Base-by-base conservation (phyloP, 2,329 filamentous ascomycete species). In the Colletotrichum coccodes region DNA sequence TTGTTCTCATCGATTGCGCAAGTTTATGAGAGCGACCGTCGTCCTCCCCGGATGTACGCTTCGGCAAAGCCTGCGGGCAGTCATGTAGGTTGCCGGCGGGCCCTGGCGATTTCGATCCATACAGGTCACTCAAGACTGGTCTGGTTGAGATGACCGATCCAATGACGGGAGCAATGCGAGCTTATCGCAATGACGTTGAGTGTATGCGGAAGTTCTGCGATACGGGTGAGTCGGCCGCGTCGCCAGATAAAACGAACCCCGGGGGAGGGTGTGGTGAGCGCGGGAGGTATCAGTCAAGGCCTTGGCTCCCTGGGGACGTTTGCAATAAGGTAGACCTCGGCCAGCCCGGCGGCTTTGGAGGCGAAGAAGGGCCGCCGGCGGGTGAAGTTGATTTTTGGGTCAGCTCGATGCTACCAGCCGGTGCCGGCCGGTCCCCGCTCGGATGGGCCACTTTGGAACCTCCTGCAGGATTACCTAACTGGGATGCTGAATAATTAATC, bases 51-150 rank as follows among this genome's bases (percentile, higher is more conserved):
- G 47, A 54, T 38, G 49, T 50, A 32, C 40, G 36, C 38, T 44
- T 68, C 54, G 36, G 62, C 66, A 32, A 66, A 60, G 66, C 66
- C 66, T 68, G 46, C 66, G 66, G 65, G 66, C 66, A 60, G 40
- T 68, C 47, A 44, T 68, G 28, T 54, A 44, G 54, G 61, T 66
- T 47, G 66, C 66, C 66, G 66, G 54, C 66, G 66, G 66, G 38
- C 61, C n/a, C 42, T 42, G 23, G 44, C 28, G 18, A 50, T 36
- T 65, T 42, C 36, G 30, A n/a, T 58, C 40, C 56, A 60, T 60
- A 36, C 30, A 60, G n/a, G n/a, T 40, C 36, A 30, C n/a, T 56
- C 23, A 26, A 49, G 49, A 32, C 60, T 49, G 46, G 34, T 21
- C 32, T 26, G 30, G 34, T 18, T 38, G n/a, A 56, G 26, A 34